Base-by-base conservation (phyloP, 495 filamentous ascomycete genomes). In the Penicillium tannophilum region DNA sequence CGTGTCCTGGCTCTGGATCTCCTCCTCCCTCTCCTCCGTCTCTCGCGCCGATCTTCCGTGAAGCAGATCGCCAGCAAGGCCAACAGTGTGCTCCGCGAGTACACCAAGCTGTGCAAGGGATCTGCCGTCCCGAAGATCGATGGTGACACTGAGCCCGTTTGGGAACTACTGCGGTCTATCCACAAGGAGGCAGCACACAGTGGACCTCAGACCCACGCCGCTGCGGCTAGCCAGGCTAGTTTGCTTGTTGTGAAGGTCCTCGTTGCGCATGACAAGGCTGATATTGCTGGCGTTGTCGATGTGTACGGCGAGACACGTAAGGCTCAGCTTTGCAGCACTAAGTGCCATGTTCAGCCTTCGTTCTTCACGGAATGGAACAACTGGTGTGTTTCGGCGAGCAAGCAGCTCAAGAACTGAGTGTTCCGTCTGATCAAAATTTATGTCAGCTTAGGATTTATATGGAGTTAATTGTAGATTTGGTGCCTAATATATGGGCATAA, bases 51-150 rank as follows among this genome's bases (percentile, higher is more conserved):
- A 3, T 90, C 90, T 0, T 84, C 79, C 12, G 85, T 84, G 56
- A 90, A 90, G 68, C 80, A 88, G 45, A 81, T 97, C 31, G 81
- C 86, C 6, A 86, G 88, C 35, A 92, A 90, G 67, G 88, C 90
- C 0, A 83, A 80, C 60, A 76, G 77, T 4, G 80, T 91, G 20
- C 79, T 98, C 36, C 80, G 82, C 36, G 79, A 83, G 58, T 90
- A 90, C 70, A 82, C 87, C n/a, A 89, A 87, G 63, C 69, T 82
- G 10, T 84, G 86, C 64, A 92, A 88, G 76, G 78, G 82, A 28
- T 73, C 76, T 31, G 70, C 74, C 0, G 67, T 83, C 1, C 79
- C 80, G 2, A 56, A 67, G n/a, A 62, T 76, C 44, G 74, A 79
- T n/a, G 64, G 63, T 10, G 62, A 63, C 6, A 44, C 79, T 5